Evolutionary conservation across 768 basidiomycete species (phyloP), one percentile per base, ranked within the genome.

Genomic region (Podaxis sp.): DNA sequence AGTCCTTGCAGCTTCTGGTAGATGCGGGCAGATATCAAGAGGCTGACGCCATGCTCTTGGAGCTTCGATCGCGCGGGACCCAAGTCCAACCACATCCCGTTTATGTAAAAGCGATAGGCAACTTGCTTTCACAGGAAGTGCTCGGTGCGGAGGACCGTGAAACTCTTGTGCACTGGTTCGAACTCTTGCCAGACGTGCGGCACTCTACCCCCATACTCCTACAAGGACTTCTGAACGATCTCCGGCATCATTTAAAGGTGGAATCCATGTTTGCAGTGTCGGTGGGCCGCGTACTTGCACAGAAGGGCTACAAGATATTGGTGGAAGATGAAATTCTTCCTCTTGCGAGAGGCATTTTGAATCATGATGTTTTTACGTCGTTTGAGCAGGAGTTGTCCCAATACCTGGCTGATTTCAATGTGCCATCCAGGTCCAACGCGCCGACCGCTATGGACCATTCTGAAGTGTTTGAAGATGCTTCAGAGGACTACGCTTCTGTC

Each of bases 251-350:
- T 29, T 13, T 37, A 6, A 50, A 40, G n/a, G 13, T 68, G 11
- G 68, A 77, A 9, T 67, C 83, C 25, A 55, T 69, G 1, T 72
- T 83, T 25, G 63, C 83, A 15, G 67, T 77, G 59, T 74, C 70
- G 13, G 82, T 85, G 54, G 82, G 78, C 19, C 58, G 77, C 49
- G 70, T 77, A 3, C 73, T 76, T n/a, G 79, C 80, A 2, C 70
- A 74, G 17, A 85, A 83, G 65, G 86, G 86, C 0, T 81, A 80
- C 60, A 60, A 41, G 5, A 5, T 46, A 15, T 38, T 74, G 6
- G 68, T 74, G 9, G 38, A 66, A 41, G 52, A 67, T 5, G 63
- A 68, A 24, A 62, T 77, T 55, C 37, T 73, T 9, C 75, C 77
- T 9, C 27, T 72, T 11, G 60, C 74, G 24, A 55, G 58, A 25